Evolutionary conservation across 495 filamentous ascomycete species (phyloP), one percentile per base, ranked within the genome.

Genomic region (Trichoderma erinaceum): DNA sequence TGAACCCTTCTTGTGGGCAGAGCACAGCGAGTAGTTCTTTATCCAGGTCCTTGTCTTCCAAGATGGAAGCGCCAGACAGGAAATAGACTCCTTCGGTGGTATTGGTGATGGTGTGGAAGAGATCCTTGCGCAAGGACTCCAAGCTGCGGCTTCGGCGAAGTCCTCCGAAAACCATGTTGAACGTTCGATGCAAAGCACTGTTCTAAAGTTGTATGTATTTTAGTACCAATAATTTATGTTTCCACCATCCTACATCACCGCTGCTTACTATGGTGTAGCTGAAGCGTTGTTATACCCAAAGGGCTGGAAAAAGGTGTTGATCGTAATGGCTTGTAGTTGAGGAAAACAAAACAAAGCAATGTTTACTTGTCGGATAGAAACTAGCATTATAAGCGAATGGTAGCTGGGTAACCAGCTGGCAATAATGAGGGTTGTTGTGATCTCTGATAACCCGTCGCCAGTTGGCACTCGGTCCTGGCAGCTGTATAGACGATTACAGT

Each of bases 121-220:
- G 25, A 25, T 61, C 56, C 11, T 32, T 32, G 11, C 56, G 23
- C 16, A 61, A 13, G 11, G 56, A 29, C 25, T 61, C 56, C 56
- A 61, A 61, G 56, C 56, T 61, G 23, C 56, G 56, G 56, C 56
- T 61, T 29, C 56, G 56, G n/a, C 44, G 44, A n/a, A n/a, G 44
- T 48, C 12, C 44, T 48, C 44, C 44, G 50, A 25, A 10, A 23
- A 58, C 44, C 44, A 48, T 48, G 15, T 48, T 48, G 44, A 18
- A 0, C 2, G 15, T 3, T 52, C 21, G 21, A 18, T 18, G 21
- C 5, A 6, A 21, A 23, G n/a, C 18, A 23, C 48, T 18, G 18
- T 11, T 11, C 10, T 52, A 10, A 23, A 11, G 16, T n/a, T 52
- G 25, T 52, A 21, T 8, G 5, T 11, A 25, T 23, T 4, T 52